These are phyloP conservation scores for Isabelozyma gotoi DNA, from an alignment of 805 yeast genomes.

Conservation along the genomic window DNA sequence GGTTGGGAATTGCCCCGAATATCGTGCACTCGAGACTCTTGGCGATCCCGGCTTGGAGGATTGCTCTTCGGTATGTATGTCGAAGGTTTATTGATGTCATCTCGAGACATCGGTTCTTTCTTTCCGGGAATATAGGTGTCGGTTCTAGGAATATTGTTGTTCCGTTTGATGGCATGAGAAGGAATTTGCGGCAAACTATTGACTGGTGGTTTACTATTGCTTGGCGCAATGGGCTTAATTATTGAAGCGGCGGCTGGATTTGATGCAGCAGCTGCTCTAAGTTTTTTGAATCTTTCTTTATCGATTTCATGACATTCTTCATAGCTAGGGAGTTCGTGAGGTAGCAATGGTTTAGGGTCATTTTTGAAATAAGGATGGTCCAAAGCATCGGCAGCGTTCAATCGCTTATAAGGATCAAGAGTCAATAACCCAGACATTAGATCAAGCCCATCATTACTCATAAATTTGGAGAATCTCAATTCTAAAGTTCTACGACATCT, in stretches of 20 bases:
- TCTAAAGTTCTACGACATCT: conserved; percentile 48
- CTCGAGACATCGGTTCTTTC: not conserved
- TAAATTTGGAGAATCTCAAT: conserved; percentile 42
- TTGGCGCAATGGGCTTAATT: not conserved
- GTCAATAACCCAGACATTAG: conserved; percentile 62
- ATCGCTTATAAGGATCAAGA: conserved; percentile 69
- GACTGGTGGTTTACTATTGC: not conserved
- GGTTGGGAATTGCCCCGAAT: not conserved
- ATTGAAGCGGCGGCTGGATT: not conserved
- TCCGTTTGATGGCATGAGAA: too few species aligned
- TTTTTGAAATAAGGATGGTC: conserved; percentile 65
- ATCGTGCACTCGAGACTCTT: not conserved
- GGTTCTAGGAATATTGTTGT: too few species aligned
- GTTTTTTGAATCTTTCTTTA: conserved; percentile 54
- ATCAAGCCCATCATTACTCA: conserved; percentile 49
- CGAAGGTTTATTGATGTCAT: too few species aligned
- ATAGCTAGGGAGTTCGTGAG: conserved; percentile 58
- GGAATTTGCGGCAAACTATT: not conserved
- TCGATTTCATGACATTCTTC: conserved; percentile 92
- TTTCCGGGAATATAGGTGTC: conserved; percentile 2
- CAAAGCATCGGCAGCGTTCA: conserved; percentile 78
- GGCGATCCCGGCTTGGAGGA: too few species aligned
- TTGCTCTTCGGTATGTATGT: too few species aligned
- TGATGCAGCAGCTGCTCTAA: conserved; percentile 18
- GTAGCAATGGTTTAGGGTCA: conserved; percentile 63